Base-by-base conservation (phyloP, 805 yeast species). In the Groenewaldozyma tartarivorans region DNA sequence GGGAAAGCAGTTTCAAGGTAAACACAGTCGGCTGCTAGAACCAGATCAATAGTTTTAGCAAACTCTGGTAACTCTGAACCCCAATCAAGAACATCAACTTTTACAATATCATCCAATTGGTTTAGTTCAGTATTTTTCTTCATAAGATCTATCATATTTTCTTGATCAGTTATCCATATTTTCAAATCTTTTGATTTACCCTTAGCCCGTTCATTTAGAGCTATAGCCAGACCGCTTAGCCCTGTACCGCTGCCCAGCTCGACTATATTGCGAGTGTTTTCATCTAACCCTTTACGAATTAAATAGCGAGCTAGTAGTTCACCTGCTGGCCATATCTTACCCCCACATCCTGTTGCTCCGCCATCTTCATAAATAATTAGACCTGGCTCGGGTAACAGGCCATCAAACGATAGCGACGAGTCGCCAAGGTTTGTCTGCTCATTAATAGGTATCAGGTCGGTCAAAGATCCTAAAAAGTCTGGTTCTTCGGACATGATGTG, bases 201-300 rank as follows among this genome's bases (percentile, higher is more conserved):
- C 13, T 47, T 48, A 1, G 43, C 41, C 1, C 51, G 47, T 34
- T 54, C 51, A 24, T 56, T 52, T 26, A 52, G 43, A 2, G 57
- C 26, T 17, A 29, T 4, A 13, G 49, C 56, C 15, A 53, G 53
- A 42, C 79, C 80, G 4, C 70, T 74, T 2, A 75, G 56, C 0
- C 81, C 81, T 0, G 81, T 75, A 3, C 81, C 81, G 43, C 74
- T 65, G 0, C 81, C 81, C 15, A 75, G 55, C 47, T 75, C 81
- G 9, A 75, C 50, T 3, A 73, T 60, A 27, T 61, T 61, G 13
- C 43, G 43, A 24, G 44, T 40, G 7, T 7, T 9, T 4, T 40
- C 43, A 1, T 39, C 26, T 1, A 45, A 36, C 1, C 61, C 57
- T 18, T 58, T 52, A 13, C 58, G 45, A 35, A 55, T 51, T 43